Percentiles rank a stretch among this genome's conserved stretches.
phyloP scores from a whole-genome alignment of 768 basidiomycete species.

The Austroboletus eburneus region DNA sequence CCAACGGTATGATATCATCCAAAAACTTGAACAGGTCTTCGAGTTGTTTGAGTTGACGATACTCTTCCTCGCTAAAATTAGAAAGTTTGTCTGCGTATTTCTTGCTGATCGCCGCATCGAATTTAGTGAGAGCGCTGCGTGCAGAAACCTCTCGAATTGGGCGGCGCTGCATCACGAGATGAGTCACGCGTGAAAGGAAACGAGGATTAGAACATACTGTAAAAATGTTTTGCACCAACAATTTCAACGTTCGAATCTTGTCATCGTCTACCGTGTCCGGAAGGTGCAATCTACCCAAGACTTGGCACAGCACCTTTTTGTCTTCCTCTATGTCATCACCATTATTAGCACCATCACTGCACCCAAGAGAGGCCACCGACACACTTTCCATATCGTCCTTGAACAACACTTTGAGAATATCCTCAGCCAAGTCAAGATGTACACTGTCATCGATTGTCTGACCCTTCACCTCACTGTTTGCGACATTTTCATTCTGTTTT shows the following conservation, averaged over 20 bases:
- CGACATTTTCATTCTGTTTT: not conserved
- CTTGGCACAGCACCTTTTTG: constrained; percentile 59
- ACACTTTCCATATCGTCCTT: constrained; percentile 49
- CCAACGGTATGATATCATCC: constrained; percentile 66
- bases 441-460: constrained; percentile 37
- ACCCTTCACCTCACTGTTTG: constrained; percentile 38
- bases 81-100: constrained; percentile 69
- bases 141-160: constrained; percentile 54
- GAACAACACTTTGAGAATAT: constrained; percentile 47
- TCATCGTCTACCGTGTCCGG: constrained; percentile 70
- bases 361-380: constrained; percentile 21
- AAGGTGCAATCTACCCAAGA: constrained; percentile 58
- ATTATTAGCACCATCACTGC: not conserved
- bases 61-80: constrained; percentile 69
- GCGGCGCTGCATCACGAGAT: constrained; percentile 40
- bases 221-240: constrained; percentile 47
- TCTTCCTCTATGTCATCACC: constrained; percentile 43
- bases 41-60: constrained; percentile 57
- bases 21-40: constrained; percentile 64
- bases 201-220: constrained; percentile 3
- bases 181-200: too few species aligned
- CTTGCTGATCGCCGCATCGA: constrained; percentile 63
- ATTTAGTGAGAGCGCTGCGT: constrained; percentile 68
- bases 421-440: constrained; percentile 54
- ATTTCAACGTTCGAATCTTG: constrained; percentile 57